Base-by-base conservation (phyloP, 1,284 basidiomycete species). In the Cutaneotrichosporon curvatum region DNA sequence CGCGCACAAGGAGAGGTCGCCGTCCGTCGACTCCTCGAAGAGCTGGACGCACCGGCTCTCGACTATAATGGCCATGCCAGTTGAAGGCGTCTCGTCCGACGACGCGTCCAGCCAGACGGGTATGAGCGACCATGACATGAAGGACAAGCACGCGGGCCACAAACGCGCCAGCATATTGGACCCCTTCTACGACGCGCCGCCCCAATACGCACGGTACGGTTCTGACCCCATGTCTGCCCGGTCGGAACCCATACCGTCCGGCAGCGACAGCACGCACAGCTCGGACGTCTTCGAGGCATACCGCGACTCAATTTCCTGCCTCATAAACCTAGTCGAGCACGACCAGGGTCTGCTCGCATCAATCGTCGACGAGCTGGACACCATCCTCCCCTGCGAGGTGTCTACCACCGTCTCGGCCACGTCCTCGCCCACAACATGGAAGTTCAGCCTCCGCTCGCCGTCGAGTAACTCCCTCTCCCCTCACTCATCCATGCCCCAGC, bases 321-420 rank as follows among this genome's bases (percentile, higher is more conserved):
- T 67, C 12, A 48, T 65, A 19, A 55, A 60, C 41, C 50, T 64
- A 2, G 56, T 58, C n/a, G 61, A 65, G 35, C 50, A 62, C 43
- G 58, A 65, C 37, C 56, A 55, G 22, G 32, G 41, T 3, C 55
- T 49, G 21, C 51, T 65, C 7, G 59, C 50, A 8, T 28, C 40
- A 3, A 56, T 64, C 28, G 50, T 67, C 32, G 65, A 67, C 43
- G 45, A 52, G 32, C 54, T 67, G 23, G 47, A 46, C 16, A 35
- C 37, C 22, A 14, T 34, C 16, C 3, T 32, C 4, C 21, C 34
- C 16, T 9, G 21, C n/a, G 15, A n/a, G 12, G 21, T n/a, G 37
- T 4, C 20, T 10, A 6, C 20, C 11, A 34, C 32, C 8, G 7
- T 15, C 32, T 15, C 14, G 14, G 18, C 23, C 15, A 28, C 34